These are phyloP conservation scores for Ogataea trehalophila DNA, from an alignment of 805 yeast species.

Conservation along the genomic window DNA sequence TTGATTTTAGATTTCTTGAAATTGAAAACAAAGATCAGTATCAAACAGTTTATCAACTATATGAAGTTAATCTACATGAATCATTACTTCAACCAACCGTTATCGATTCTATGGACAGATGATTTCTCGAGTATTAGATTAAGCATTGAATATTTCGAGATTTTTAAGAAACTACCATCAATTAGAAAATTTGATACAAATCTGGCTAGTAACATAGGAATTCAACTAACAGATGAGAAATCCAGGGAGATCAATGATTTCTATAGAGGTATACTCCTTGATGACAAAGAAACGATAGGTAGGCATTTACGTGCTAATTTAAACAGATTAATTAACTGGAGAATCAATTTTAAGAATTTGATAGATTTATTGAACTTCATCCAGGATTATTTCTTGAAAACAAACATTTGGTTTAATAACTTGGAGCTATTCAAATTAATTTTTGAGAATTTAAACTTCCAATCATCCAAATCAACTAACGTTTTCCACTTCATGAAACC, in stretches of 20 bases:
- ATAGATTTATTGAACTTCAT: constrained; percentile 26
- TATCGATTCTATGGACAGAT: constrained; percentile 29
- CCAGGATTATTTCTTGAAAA: constrained; percentile 23
- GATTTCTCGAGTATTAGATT: constrained; percentile 22
- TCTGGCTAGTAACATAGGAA: not conserved
- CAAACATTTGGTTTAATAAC: constrained; percentile 25
- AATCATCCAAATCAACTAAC: constrained; percentile 1
- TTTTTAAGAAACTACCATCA: constrained; percentile 27
- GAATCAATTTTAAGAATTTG: constrained; percentile 22
- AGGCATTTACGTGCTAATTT: constrained; percentile 20
- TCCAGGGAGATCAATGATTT: constrained; percentile 13
- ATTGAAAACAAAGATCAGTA: constrained; percentile 23
- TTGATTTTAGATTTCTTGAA: constrained; percentile 25
- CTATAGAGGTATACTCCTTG: constrained; percentile 16
- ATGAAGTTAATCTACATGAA: constrained; percentile 31
- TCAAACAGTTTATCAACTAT: constrained; percentile 25
- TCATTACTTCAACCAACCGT: constrained; percentile 31
- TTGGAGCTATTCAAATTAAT: constrained; percentile 25
- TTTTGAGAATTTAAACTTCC: constrained; percentile 16
- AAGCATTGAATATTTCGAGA: constrained; percentile 20
- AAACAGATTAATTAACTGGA: constrained; percentile 27
- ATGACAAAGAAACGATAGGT: constrained; percentile 19
- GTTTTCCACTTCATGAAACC: constrained; percentile 19
- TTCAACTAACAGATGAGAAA: not conserved
- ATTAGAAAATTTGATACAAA: constrained; percentile 16